phyloP scores from a whole-genome alignment of 768 basidiomycete species.

The Daedaleopsis nitida region DNA sequence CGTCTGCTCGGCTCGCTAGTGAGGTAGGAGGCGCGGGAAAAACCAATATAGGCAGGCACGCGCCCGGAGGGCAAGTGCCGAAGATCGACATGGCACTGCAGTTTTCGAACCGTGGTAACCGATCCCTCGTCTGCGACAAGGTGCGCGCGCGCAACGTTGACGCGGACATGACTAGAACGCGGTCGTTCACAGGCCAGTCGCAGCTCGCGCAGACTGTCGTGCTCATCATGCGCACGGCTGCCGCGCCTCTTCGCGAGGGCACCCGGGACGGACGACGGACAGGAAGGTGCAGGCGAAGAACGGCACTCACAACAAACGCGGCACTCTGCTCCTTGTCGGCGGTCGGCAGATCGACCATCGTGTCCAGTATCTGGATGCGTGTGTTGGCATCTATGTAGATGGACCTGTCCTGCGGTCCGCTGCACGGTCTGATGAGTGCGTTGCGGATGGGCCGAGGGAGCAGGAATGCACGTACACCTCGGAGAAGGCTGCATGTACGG shows the following conservation, averaged over 20 bases:
- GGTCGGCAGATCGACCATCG: conserved; percentile 72
- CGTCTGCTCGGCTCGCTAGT: not conserved
- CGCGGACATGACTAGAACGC: conserved; percentile 5
- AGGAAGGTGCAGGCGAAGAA: not conserved
- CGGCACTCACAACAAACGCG: conserved; percentile 71
- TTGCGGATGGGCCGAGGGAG: no score
- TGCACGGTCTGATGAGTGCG: conserved; percentile 9
- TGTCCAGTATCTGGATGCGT: conserved; percentile 83
- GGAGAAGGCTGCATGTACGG: conserved; percentile 53
- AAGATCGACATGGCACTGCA: not conserved
- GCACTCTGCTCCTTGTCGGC: conserved; percentile 54
- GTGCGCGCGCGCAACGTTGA: conserved; percentile 3
- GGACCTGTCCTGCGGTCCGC: conserved; percentile 37
- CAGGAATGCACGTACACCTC: conserved; percentile 38
- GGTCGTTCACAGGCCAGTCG: not conserved
- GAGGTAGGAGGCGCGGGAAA: not conserved
- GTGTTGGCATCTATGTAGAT: conserved; percentile 54
- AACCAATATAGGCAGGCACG: not conserved
- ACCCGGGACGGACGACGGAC: not conserved
- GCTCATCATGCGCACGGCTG: not conserved
- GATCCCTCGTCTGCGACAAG: not conserved
- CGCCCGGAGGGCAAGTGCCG: not conserved
- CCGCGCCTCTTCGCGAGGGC: not conserved
- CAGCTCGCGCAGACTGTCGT: not conserved
- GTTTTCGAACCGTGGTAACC: not conserved